Base-by-base conservation (phyloP, 345 rosid genomes). In the Conringia planisiliqua region DNA sequence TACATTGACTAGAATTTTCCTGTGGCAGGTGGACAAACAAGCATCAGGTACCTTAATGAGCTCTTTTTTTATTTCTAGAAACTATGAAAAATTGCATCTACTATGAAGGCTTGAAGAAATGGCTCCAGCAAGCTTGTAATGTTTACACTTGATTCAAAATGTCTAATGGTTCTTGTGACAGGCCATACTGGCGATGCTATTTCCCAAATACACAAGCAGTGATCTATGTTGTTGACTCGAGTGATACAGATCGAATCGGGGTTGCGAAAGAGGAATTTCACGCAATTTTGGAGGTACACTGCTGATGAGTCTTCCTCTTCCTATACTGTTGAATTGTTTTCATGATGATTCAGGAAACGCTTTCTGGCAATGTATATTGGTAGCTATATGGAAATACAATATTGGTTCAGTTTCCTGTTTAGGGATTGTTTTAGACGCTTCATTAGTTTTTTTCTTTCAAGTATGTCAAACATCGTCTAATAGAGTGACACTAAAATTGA, bases 131-230 rank as follows among this genome's bases (percentile, higher is more conserved):
- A 66, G 50, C 43, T 7, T 44, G 33, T 20, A 32, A 18, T 46
- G 43, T 66, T 14, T 67, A 43, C 29, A 3, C 26, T 42, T 20
- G 27, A 3, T 30, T 6, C 16, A 29, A 8, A 30, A 3, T 2
- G 42, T 35, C 10, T 64, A 38, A 27, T 84, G 78, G 40, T 46
- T 38, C 11, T 70, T 27, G 51, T 62, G 62, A 59, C 86, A 87
- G 92, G 82, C 89, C 92, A 59, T 84, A 86, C 66, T 88, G 92
- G 92, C 81, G 90, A 75, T 88, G 90, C 71, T 88, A 86, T 82
- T 87, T 84, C 60, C 88, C 87, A 4, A 86, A 82, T 80, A 73
- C 79, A 11, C 79, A 77, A 74, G 79, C 83, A 60, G 74, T 80
- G 39, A 82, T 86, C 43, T 86, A 86, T 68, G 90, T 86, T 51